Evolutionary conservation across 352 stramenopile species (phyloP).

Genomic region (Synura sp.): DNA sequence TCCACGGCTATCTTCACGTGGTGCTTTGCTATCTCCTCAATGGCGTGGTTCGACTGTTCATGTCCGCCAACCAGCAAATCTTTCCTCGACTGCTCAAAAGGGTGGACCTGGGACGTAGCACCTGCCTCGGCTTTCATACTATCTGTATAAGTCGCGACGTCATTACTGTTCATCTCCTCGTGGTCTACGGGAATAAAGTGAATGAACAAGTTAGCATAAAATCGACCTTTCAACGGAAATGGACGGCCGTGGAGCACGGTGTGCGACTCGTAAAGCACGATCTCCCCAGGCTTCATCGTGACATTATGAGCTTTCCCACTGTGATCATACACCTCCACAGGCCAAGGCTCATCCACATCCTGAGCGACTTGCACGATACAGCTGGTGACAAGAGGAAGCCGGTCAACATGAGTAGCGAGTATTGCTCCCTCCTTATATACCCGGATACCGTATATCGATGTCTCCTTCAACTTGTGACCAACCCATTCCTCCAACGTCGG

Average conservation of each 20-base stretch:
- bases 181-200: constrained; percentile 31
- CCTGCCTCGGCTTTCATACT: background rate
- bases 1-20: background rate
- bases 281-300: constrained; percentile 66
- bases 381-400: constrained; percentile 58
- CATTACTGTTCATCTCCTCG: background rate
- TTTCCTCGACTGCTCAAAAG: background rate
- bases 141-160: background rate
- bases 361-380: constrained; percentile 71
- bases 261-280: constrained; percentile 75
- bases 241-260: constrained; percentile 45
- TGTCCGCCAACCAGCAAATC: background rate
- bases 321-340: constrained; percentile 71
- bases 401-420: constrained; percentile 58
- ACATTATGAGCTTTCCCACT: constrained; percentile 66
- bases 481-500: constrained; percentile 65
- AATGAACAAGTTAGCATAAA: constrained; percentile 39
- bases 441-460: constrained; percentile 58
- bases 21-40: background rate
- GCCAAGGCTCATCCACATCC: constrained; percentile 70
- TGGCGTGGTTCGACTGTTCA: background rate
- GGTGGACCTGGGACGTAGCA: background rate
- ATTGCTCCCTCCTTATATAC: constrained; percentile 52
- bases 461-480: constrained; percentile 62
- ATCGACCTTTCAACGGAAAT: constrained; percentile 19